Evolutionary conservation across 139 green algal genomes (phyloP).

Genomic region (Parachlorella kessleri): DNA sequence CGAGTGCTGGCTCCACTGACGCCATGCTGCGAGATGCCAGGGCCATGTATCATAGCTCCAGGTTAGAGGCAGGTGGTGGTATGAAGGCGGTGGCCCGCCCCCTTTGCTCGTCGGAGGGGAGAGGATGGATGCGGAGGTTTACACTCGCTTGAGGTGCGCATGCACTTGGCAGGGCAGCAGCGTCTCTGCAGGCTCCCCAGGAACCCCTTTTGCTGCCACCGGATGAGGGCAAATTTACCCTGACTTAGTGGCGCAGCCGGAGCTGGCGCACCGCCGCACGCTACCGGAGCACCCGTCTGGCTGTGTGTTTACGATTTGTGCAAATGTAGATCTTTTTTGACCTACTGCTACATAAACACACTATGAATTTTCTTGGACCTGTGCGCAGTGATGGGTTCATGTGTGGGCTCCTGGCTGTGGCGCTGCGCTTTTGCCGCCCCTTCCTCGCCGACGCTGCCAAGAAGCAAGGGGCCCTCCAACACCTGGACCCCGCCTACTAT

Average conservation of each 20-base stretch:
- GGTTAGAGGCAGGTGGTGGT: background rate
- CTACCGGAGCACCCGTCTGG: background rate
- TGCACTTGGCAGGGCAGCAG: background rate
- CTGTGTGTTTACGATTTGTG: background rate
- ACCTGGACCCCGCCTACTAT: slow-evolving; percentile 42
- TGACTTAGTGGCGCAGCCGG: too few relatives aligned
- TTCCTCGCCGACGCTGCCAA: slow-evolving; percentile 40
- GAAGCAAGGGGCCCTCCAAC: slow-evolving; percentile 18
- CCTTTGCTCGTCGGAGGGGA: background rate
- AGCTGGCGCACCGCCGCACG: too few relatives aligned
- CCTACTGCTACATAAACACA: background rate
- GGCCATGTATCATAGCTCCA: slow-evolving; percentile 8
- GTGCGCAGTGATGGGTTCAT: slow-evolving; percentile 32
- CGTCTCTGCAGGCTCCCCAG: background rate
- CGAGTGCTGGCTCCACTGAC: slow-evolving; percentile 25
- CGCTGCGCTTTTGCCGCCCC: slow-evolving; percentile 47
- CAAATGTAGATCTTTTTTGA: background rate
- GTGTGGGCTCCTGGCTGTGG: slow-evolving; percentile 23
- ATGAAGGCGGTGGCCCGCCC: too few relatives aligned
- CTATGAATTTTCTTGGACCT: too few relatives aligned
- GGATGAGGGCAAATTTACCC: too few relatives aligned
- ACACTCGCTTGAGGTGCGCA: background rate
- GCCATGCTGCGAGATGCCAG: slow-evolving; percentile 16
- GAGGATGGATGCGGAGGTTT: background rate
- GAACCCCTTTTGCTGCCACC: background rate